Base-by-base conservation (phyloP, 129 eudicot genomes). In the Pulicaria dysenterica region DNA sequence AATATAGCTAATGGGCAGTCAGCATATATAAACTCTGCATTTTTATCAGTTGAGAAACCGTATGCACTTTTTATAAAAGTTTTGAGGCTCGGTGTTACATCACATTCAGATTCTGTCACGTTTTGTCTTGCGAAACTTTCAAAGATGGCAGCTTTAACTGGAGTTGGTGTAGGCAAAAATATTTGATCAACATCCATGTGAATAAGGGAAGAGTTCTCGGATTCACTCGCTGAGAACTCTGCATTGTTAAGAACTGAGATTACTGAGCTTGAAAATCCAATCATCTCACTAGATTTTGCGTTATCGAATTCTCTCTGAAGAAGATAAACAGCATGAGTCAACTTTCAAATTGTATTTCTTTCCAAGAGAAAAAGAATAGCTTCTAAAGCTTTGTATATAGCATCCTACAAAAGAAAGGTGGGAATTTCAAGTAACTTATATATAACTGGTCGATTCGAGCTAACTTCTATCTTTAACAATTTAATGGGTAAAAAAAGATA, bases 61-160 rank as follows among this genome's bases (percentile, higher is more conserved):
- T 89, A 94, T 24, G 55, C 77, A 53, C 67, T 79, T 78, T 82
- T 79, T 14, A 90, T 45, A 40, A 85, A 80, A 68, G 81, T 80
- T 46, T 56, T 82, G 70, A 94, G 83, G 77, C 86, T 80, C 71
- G 86, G 70, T 8, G 95, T 85, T 44, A 93, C 85, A 49, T 94
- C 96, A 64, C 81, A 79, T 73, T 90, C 98, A 4, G 96, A 79
- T 58, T 90, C 98, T 3, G 86, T 31, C 31, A 93, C 80, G 67
- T 94, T 94, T 73, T 94, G 98, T 72, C 98, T 80, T 44, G 93
- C 95, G 70, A 94, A 94, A 77, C 98, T 94, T 81, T 94, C 98
- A 58, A 94, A 94, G 75, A 94, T 83, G 69, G 98, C 95, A 75
- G 95, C 91, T 81, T 83, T 94, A 46, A 86, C 93, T 24, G 87